A percentile compares a stretch with the other conserved stretches of the same genome.
These are phyloP conservation scores for Symmetrospora coprosmae DNA, from an alignment of 768 basidiomycete genomes.

Conservation along the genomic window DNA sequence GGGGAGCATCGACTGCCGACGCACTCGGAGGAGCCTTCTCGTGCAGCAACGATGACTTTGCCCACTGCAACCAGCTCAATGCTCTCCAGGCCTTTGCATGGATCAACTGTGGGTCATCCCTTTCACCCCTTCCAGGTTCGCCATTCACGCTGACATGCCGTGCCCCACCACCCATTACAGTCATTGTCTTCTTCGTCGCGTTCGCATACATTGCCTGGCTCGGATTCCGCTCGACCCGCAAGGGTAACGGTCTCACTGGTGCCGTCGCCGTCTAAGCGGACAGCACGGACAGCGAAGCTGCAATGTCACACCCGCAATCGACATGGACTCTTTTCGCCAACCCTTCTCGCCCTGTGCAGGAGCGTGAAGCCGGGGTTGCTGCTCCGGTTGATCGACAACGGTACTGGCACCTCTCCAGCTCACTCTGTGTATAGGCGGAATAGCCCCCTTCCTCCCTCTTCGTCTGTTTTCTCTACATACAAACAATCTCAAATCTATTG, in stretches of 20 bases:
- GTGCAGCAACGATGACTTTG: background rate
- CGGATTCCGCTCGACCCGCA: slow-evolving; percentile 3
- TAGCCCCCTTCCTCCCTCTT: no score
- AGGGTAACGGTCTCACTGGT: slow-evolving; percentile 18
- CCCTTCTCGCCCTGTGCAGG: no score
- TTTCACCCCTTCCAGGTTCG: background rate
- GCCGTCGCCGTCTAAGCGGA: slow-evolving; percentile 7
- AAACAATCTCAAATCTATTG: no score
- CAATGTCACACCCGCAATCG: no score
- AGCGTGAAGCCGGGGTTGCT: no score
- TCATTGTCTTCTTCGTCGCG: background rate
- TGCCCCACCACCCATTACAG: background rate
- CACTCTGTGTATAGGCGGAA: no score
- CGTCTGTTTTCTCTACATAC: background rate
- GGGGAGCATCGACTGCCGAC: background rate
- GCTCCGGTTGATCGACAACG: no score
- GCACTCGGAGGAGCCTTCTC: background rate
- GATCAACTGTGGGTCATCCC: slow-evolving; percentile 31
- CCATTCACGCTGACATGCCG: background rate
- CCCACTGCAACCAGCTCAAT: slow-evolving; percentile 29
- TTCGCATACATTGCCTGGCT: background rate
- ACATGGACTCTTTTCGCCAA: no score
- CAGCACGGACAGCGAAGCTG: background rate
- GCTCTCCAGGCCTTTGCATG: slow-evolving; percentile 30
- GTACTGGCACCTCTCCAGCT: no score